phyloP scores from a whole-genome alignment of 139 green algal species.

The Tetraselmis striata region DNA sequence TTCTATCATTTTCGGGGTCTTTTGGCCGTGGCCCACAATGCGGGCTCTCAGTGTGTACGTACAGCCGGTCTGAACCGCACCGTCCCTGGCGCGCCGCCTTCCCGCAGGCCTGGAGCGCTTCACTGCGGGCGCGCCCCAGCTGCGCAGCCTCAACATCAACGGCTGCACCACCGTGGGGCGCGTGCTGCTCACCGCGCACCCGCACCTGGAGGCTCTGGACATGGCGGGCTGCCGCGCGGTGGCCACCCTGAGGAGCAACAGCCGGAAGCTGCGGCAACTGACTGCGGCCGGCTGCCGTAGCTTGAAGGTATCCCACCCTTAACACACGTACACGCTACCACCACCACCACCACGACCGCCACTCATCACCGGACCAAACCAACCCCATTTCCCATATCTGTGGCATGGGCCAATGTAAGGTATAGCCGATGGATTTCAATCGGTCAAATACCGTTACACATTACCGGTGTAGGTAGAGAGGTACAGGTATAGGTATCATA shows the following conservation, averaged over 20 bases:
- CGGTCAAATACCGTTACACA: neutral
- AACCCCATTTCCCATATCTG: neutral
- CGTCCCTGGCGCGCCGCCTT: neutral
- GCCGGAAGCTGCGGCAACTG: neutral
- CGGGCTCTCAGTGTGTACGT: too few relatives aligned
- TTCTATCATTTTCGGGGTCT: too few relatives aligned
- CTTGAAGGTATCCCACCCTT: neutral
- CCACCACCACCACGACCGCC: too few relatives aligned
- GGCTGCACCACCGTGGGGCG: neutral
- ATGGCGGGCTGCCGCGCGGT: neutral
- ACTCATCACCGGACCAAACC: too few relatives aligned
- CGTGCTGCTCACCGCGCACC: neutral
- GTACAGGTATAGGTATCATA: neutral
- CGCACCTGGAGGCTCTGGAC: neutral
- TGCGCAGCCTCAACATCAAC: neutral
- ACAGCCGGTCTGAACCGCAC: too few relatives aligned
- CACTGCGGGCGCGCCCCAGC: neutral
- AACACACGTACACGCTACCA: too few relatives aligned
- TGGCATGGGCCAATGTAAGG: too few relatives aligned
- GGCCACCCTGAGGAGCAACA: neutral
- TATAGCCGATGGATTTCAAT: too few relatives aligned
- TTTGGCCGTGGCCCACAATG: too few relatives aligned
- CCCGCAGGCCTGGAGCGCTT: neutral
- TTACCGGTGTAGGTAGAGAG: neutral
- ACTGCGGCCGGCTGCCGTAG: neutral